Conservation (phyloP, 768 basidiomycete species). For the Boletus tylopilopsis region DNA sequence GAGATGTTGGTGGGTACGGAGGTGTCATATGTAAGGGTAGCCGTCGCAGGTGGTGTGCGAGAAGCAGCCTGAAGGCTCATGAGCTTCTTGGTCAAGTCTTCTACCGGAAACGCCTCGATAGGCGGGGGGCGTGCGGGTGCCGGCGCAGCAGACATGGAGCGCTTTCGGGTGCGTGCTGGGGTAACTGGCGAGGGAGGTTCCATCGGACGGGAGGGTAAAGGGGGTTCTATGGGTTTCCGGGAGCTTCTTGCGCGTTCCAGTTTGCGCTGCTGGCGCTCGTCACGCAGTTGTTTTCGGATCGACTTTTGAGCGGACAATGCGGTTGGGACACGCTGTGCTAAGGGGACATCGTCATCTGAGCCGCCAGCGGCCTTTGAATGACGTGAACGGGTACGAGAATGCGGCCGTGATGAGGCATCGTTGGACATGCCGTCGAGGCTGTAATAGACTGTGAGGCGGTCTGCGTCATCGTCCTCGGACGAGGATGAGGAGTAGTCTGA, state of each 20-base stretch:
- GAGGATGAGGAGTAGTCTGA: constrained; percentile 36
- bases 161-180: constrained; percentile 36
- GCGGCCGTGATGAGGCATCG: constrained; percentile 17
- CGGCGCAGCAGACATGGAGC: constrained; percentile 28
- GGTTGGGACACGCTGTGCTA: constrained; percentile 79
- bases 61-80: constrained; percentile 43
- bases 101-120: constrained; percentile 42
- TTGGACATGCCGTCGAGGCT: constrained; percentile 37
- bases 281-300: constrained; percentile 66
- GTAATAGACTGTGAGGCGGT: constrained; percentile 40
- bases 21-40: constrained; percentile 8
- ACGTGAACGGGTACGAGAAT: constrained; percentile 22
- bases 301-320: constrained; percentile 80
- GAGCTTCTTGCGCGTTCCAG: constrained; percentile 40
- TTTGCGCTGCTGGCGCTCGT: constrained; percentile 60
- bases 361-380: constrained; percentile 25
- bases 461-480: constrained; percentile 47
- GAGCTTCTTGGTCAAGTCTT: constrained; percentile 59
- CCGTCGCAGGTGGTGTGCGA: constrained; percentile 11
- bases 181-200: constrained; percentile 24
- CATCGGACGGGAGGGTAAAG: constrained; percentile 15
- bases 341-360: constrained; percentile 77
- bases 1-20: constrained; percentile 8
- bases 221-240: constrained; percentile 18
- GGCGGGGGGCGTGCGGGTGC: constrained; percentile 33